Percentiles rank a stretch among this genome's conserved stretches.
These are phyloP conservation scores for Sclerotinia trifoliorum DNA, from an alignment of 2,329 filamentous ascomycete species.

Conservation along the genomic window DNA sequence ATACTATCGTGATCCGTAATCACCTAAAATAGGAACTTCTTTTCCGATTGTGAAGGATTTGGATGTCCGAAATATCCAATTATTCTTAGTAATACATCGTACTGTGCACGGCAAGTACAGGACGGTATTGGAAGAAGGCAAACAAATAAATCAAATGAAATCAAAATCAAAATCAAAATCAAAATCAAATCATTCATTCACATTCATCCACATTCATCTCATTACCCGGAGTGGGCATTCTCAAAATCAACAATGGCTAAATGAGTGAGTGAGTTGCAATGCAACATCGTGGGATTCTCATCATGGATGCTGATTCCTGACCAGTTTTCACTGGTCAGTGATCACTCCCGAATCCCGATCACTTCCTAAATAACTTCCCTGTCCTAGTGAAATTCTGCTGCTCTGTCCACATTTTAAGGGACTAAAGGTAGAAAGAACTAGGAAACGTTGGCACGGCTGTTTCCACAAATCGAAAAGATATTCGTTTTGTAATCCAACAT, in stretches of 20 bases:
- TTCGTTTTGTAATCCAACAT: slow-evolving; percentile 1
- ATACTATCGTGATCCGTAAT: background rate
- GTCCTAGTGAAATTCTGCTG: background rate
- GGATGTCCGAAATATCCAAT: background rate
- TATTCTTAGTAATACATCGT: background rate
- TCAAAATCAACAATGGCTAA: no score
- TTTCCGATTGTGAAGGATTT: background rate
- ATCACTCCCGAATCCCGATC: background rate
- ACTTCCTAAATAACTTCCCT: background rate
- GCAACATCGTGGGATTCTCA: no score
- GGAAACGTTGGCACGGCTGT: background rate
- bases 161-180: background rate
- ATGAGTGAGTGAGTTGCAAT: no score
- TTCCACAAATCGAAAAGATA: slow-evolving; percentile 6
- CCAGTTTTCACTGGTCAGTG: background rate
- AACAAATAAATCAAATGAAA: background rate
- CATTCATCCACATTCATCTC: no score
- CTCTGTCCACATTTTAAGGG: background rate
- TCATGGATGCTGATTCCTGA: no score
- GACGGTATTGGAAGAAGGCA: no score
- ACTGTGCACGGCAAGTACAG: no score
- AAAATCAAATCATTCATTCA: background rate
- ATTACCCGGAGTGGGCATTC: no score
- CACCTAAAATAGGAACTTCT: background rate
- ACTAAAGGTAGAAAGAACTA: background rate